phyloP scores from a whole-genome alignment of 345 rosid genomes.

The Eutrema japonicum region DNA sequence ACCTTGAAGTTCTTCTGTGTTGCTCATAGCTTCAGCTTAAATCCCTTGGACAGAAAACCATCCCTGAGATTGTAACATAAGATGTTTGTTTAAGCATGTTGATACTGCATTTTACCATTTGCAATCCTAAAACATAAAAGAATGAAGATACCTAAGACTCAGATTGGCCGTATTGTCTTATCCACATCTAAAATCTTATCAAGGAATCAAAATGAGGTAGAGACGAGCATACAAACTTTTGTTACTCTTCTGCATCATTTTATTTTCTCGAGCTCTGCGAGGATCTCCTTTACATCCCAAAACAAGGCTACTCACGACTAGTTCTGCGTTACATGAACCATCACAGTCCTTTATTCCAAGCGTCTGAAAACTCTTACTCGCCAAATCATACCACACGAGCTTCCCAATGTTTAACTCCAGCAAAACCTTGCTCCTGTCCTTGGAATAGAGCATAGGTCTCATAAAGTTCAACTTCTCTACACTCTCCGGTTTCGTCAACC shows the following conservation, averaged over 20 bases:
- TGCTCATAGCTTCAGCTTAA: conserved; percentile 26
- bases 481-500: conserved; percentile 23
- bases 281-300: conserved; percentile 33
- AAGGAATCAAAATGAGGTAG: neutral
- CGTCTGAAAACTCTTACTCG: conserved; percentile 25
- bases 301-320: conserved; percentile 53
- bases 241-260: conserved; percentile 7
- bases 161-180: neutral
- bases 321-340: conserved; percentile 11
- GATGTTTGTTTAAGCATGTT: conserved; percentile 1
- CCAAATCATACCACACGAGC: conserved; percentile 55
- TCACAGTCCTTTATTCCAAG: conserved; percentile 42
- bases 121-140: neutral
- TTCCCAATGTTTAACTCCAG: conserved; percentile 46
- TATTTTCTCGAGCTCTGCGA: conserved; percentile 9
- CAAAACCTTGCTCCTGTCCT: conserved; percentile 45
- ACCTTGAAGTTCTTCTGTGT: conserved; percentile 6
- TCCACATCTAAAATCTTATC: neutral
- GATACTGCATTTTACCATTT: neutral
- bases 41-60: conserved; percentile 26
- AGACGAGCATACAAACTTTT: conserved; percentile 38
- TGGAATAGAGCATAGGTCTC: conserved; percentile 50
- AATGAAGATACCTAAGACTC: conserved; percentile 9
- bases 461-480: conserved; percentile 29
- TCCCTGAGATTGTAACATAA: conserved; percentile 15